Base-by-base conservation (phyloP, 2,329 filamentous ascomycete genomes). In the Trichoderma simmonsii region DNA sequence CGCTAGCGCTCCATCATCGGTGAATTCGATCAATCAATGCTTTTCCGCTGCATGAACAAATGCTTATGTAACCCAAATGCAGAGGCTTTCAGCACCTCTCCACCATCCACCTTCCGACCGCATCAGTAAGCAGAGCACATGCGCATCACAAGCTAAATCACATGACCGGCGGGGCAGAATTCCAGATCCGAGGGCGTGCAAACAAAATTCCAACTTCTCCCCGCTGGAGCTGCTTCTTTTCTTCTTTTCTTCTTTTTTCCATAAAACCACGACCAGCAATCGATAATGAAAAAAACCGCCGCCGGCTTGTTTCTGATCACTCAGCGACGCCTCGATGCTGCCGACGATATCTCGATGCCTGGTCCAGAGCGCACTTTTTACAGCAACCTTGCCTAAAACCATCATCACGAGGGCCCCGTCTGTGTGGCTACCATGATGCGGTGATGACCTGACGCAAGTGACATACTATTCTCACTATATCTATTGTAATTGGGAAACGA, bases 381-480 rank as follows among this genome's bases (percentile, higher is more conserved):
- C 34, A 56, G 81, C 80, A 85, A 86, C 86, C 83, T 88, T 89
- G 86, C 83, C 84, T 86, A 90, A 90, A 90, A 90, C 88, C 88
- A 89, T 90, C 82, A 85, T 89, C 87, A 89, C 86, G 88, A 90
- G 88, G 87, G 88, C 87, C 88, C 86, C 86, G 43, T 86, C 81
- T 62, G 86, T 80, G 86, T 82, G 87, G 87, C 86, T 84, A 79
- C 87, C 88, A 90, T 89, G 88, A 90, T 88, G 85, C 86, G 88
- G 77, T 88, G 88, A 90, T 90, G 87, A 90, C 88, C 88, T 89
- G 86, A 89, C 84, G 85, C 87, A 89, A 88, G 85, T 84, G 84
- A 89, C 87, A 89, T 85, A 57, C n/a, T 3, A 75, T 71, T 24
- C 24, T 69, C 56, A 36, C 8, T 67, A 11, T n/a, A 51, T 39